Percentiles rank a stretch among this genome's conserved stretches.
These are phyloP conservation scores for Pichia sp. DNA, from an alignment of 1,139 yeast species.

Conservation along the genomic window DNA sequence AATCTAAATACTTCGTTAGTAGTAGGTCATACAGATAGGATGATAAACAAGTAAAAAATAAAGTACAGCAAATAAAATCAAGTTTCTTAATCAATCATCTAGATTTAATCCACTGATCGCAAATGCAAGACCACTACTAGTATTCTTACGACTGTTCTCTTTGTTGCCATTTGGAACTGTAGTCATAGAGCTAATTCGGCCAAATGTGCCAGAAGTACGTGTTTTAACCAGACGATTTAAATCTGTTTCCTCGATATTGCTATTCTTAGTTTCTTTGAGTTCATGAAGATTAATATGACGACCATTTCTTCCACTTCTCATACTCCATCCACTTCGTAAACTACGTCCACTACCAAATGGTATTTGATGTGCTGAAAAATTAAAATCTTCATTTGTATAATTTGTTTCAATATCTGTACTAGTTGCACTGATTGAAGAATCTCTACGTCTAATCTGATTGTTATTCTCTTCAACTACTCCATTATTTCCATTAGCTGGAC, in stretches of 20 bases:
- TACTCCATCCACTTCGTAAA: slow-evolving; percentile 9
- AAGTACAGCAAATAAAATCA: too few relatives aligned
- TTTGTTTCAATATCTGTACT: not conserved
- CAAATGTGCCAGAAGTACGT: slow-evolving; percentile 7
- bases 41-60: too few relatives aligned
- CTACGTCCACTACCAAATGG: slow-evolving; percentile 1
- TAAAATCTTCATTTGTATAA: slow-evolving; percentile 2
- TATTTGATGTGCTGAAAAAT: not conserved
- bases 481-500: not conserved
- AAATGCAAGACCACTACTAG: slow-evolving; percentile 24
- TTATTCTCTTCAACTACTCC: too few relatives aligned
- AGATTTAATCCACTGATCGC: slow-evolving; percentile 24
- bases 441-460: too few relatives aligned
- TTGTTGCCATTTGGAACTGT: not conserved
- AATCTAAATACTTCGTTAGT: too few relatives aligned
- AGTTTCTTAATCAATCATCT: slow-evolving; percentile 11
- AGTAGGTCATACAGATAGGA: too few relatives aligned
- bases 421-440: not conserved
- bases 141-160: not conserved
- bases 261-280: slow-evolving; percentile 3
- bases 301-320: slow-evolving; percentile 4
- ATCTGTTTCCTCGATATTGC: slow-evolving; percentile 1
- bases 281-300: slow-evolving; percentile 9
- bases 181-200: not conserved
- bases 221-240: slow-evolving; percentile 3